Percentiles rank a stretch among this genome's conserved stretches.
Evolutionary conservation across 2,329 filamentous ascomycete species (phyloP).

Genomic region (Microthyrium microscopicum): DNA sequence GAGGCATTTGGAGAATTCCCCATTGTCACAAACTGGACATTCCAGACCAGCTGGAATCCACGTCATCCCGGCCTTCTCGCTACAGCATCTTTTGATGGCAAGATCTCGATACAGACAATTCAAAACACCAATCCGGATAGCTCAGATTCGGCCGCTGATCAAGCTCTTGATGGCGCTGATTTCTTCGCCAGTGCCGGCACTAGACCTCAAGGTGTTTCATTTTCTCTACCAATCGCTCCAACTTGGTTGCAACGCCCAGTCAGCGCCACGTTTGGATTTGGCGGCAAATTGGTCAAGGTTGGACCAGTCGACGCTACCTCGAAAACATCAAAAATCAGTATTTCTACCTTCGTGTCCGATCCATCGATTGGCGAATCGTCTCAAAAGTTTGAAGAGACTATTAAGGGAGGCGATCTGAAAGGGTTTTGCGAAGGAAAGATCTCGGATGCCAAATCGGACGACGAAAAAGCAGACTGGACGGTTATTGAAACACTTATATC

Average conservation of each 20-base stretch:
- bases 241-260: slow-evolving; percentile 79
- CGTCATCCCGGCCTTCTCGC: slow-evolving; percentile 83
- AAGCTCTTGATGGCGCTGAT: slow-evolving; percentile 72
- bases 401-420: slow-evolving; percentile 61
- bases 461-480: slow-evolving; percentile 92
- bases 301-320: slow-evolving; percentile 46
- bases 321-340: slow-evolving; percentile 56
- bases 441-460: slow-evolving; percentile 58
- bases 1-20: slow-evolving; percentile 82
- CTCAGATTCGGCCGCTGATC: slow-evolving; percentile 46
- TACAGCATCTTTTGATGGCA: slow-evolving; percentile 93
- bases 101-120: slow-evolving; percentile 82
- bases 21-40: slow-evolving; percentile 98
- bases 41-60: slow-evolving; percentile 86
- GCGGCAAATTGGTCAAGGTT: slow-evolving; percentile 76
- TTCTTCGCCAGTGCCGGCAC: slow-evolving; percentile 91
- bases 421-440: slow-evolving; percentile 69
- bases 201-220: slow-evolving; percentile 78
- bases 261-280: slow-evolving; percentile 86
- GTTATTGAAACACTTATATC: slow-evolving; percentile 81
- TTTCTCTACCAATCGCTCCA: slow-evolving; percentile 70
- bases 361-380: slow-evolving; percentile 69
- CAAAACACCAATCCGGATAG: slow-evolving; percentile 77
- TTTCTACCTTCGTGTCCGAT: slow-evolving; percentile 81
- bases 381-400: slow-evolving; percentile 68